These are phyloP conservation scores for Orbilia quercus DNA, from an alignment of 2,329 filamentous ascomycete species.

Conservation along the genomic window DNA sequence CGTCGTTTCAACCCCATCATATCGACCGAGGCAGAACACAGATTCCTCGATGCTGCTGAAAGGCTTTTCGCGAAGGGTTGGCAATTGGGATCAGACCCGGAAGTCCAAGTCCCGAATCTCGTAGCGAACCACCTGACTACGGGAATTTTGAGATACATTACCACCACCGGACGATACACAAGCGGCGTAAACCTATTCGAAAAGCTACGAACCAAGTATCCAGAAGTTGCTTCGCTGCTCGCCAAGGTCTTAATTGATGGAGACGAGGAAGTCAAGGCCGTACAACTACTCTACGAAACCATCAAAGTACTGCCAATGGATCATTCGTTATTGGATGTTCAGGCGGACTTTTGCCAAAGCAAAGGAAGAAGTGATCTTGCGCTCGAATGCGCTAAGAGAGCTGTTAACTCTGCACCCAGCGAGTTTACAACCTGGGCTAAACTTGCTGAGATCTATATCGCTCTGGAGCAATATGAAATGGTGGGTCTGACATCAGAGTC, in stretches of 20 bases:
- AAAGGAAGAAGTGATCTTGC: conserved; percentile 90
- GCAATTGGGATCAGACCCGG: conserved; percentile 94
- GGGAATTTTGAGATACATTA: conserved; percentile 93
- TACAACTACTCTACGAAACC: conserved; percentile 86
- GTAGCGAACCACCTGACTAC: conserved; percentile 88
- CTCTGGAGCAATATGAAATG: conserved; percentile 91
- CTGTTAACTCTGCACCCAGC: conserved; percentile 92
- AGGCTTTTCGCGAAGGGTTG: conserved; percentile 94
- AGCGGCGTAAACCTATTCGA: conserved; percentile 98
- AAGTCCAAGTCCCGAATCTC: conserved; percentile 96
- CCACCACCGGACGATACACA: conserved; percentile 91
- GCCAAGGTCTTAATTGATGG: conserved; percentile 92
- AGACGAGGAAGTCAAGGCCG: conserved; percentile 95
- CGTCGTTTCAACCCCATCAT: conserved; percentile 96
- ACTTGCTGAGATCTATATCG: conserved; percentile 90
- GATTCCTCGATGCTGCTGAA: conserved; percentile 93
- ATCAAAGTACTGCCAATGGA: conserved; percentile 96
- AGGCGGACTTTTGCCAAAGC: conserved; percentile 88
- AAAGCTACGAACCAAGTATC: conserved; percentile 88
- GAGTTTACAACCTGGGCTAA: conserved; percentile 98
- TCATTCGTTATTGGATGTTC: conserved; percentile 93
- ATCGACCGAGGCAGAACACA: conserved; percentile 97
- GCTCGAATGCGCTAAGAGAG: conserved; percentile 90
- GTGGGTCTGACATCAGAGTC: conserved; percentile 21
- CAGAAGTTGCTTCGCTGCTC: conserved; percentile 92